Evolutionary conservation across 306 rosid species (phyloP).

Genomic region (Cucumis melo): DNA sequence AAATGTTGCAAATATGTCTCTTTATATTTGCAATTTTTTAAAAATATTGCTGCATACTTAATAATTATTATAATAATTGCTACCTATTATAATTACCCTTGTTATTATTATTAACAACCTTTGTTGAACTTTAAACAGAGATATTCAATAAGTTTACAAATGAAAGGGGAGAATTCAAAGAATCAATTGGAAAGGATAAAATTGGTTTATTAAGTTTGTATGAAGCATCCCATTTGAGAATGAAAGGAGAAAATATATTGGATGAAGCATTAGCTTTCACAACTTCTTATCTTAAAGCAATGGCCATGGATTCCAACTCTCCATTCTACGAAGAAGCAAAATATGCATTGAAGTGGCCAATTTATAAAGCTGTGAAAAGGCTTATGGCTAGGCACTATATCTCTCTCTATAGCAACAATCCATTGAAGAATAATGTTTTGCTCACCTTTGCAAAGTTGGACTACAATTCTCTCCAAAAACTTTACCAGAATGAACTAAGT

Average conservation of each 20-base stretch:
- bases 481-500: slow-evolving; percentile 6
- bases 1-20: too few species aligned
- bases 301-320: background rate
- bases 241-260: background rate
- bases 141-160: too few species aligned
- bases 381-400: slow-evolving; percentile 2
- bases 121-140: too few species aligned
- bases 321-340: background rate
- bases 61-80: too few species aligned
- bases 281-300: background rate
- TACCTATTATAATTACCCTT: too few species aligned
- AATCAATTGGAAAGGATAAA: background rate
- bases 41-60: too few species aligned
- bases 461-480: slow-evolving; percentile 12
- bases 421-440: background rate
- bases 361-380: background rate
- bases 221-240: slow-evolving; percentile 13
- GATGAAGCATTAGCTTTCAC: slow-evolving; percentile 14
- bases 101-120: too few species aligned
- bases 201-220: slow-evolving; percentile 15
- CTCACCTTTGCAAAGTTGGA: slow-evolving; percentile 17
- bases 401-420: slow-evolving; percentile 1
- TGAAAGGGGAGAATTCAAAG: too few species aligned
- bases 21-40: too few species aligned
- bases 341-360: slow-evolving; percentile 8